These are phyloP conservation scores for Carex scoparia DNA, from an alignment of 176 grass and related monocot species.

Conservation along the genomic window DNA sequence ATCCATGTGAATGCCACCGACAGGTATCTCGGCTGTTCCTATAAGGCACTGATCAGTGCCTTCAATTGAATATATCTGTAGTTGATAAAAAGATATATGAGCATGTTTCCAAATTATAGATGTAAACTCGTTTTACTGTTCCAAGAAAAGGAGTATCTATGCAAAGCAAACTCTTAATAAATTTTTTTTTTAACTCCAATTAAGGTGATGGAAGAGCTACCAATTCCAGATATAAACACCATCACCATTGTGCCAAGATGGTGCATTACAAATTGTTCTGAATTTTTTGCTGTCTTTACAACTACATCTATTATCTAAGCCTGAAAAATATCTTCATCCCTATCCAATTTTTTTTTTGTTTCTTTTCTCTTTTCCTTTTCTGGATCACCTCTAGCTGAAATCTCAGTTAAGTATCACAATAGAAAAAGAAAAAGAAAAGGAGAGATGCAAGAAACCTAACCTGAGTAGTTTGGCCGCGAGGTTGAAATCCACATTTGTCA, in stretches of 20 bases:
- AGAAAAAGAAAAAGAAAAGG: not conserved
- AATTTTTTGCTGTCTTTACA: not conserved
- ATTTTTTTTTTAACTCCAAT: not conserved
- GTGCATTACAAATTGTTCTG: not conserved
- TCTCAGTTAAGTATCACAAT: not conserved
- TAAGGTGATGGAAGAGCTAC: not conserved
- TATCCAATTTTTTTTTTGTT: not conserved
- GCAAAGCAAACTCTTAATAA: not conserved
- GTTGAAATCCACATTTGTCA: conserved; percentile 95
- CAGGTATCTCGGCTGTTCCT: conserved; percentile 95
- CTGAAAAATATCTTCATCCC: not conserved
- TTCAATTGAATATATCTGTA: conserved; percentile 91
- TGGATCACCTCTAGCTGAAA: not conserved
- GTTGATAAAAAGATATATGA: not conserved
- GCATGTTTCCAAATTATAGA: not conserved
- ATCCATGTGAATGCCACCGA: conserved; percentile 96
- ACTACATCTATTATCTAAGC: not conserved
- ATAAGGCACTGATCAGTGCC: conserved; percentile 89
- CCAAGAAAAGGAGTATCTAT: not conserved
- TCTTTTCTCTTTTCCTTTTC: not conserved
- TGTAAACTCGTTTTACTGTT: not conserved
- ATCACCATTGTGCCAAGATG: not conserved
- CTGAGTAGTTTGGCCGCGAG: conserved; percentile 89
- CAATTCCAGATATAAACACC: not conserved
- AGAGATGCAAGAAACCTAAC: conserved; percentile 19